A percentile compares a stretch with the other conserved stretches of the same genome.
phyloP scores from a whole-genome alignment of 257 asterid species.

The Paraleonurus japonicus region DNA sequence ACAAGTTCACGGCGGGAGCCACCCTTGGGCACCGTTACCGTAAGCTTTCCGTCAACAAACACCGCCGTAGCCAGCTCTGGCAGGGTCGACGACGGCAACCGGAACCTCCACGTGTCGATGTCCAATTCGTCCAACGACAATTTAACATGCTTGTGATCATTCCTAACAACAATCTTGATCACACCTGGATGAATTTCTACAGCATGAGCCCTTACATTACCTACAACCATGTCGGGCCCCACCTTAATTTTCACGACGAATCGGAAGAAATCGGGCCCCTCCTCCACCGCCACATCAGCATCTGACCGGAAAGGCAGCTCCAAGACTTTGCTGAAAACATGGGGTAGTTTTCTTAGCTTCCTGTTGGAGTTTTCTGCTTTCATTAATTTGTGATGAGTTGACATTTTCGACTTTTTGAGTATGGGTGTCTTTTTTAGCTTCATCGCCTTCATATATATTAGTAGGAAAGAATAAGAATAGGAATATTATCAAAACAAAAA shows the following conservation, averaged over 20 bases:
- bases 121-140: constrained; percentile 49
- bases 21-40: constrained; percentile 60
- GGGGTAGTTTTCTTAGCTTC: constrained; percentile 65
- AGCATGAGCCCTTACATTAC: constrained; percentile 45
- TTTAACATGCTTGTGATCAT: constrained; percentile 25
- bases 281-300: constrained; percentile 62
- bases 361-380: constrained; percentile 32
- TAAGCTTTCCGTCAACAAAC: constrained; percentile 40
- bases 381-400: constrained; percentile 30
- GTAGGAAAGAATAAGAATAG: constrained; percentile 27
- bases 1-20: constrained; percentile 27
- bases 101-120: constrained; percentile 62
- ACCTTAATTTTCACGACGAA: constrained; percentile 38
- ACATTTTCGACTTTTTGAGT: not conserved
- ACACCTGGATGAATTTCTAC: constrained; percentile 75
- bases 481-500: constrained; percentile 14
- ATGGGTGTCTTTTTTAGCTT: constrained; percentile 28
- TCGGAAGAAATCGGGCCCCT: constrained; percentile 47
- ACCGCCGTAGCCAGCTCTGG: constrained; percentile 56
- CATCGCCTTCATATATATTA: constrained; percentile 25
- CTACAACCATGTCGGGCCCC: not conserved
- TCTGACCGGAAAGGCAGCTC: constrained; percentile 65
- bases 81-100: constrained; percentile 45
- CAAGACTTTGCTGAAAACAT: constrained; percentile 65
- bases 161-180: constrained; percentile 61